Evolutionary conservation across 768 basidiomycete species (phyloP), one percentile per base, ranked within the genome.

Genomic region (Pulveroboletus frians): DNA sequence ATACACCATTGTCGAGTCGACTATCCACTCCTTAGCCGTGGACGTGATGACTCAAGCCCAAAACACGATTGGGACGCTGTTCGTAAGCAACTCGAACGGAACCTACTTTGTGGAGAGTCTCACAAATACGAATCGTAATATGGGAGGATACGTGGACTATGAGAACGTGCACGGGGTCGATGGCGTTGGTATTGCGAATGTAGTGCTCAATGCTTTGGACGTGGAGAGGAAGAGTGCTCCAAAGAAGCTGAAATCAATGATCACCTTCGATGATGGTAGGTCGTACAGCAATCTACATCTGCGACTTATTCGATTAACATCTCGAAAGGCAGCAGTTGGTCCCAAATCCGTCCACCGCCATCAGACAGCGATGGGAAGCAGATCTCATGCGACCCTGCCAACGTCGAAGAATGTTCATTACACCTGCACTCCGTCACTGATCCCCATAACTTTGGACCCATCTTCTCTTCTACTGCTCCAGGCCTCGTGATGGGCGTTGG

Each of bases 401-500:
- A 89, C 53, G 50, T 54, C 7, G 76, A 81, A 1, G 69, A 57
- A 21, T 99, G 95, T 66, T 84, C 90, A 0, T 75, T 98, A 0
- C 94, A 99, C 64, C 71, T 99, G 11, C 86, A 96, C 67, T 96
- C 94, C 6, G 92, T 98, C 20, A 94, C 94, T 0, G 74, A 79
- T 8, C 85, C 91, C 1, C 95, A 95, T 70, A 99, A 97, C 68
- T 89, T 85, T 60, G 95, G 96, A 0, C 85, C 90, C 15, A 78
- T 97, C 27, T 98, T 98, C 70, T 95, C 92, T 2, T 93, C 92
- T 0, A 85, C 91, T 5, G 95, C 94, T 0, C 95, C 95, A 0
- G 95, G 96, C 0, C 78, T 92, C 51, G 85, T 91, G 26, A 95
- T 99, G 89, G 95, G 89, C n/a, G 92, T 98, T 2, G 96, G 96